Percentiles rank a stretch among this genome's conserved stretches.
Evolutionary conservation across 2,329 filamentous ascomycete species (phyloP).

Genomic region (Cercospora sp.): DNA sequence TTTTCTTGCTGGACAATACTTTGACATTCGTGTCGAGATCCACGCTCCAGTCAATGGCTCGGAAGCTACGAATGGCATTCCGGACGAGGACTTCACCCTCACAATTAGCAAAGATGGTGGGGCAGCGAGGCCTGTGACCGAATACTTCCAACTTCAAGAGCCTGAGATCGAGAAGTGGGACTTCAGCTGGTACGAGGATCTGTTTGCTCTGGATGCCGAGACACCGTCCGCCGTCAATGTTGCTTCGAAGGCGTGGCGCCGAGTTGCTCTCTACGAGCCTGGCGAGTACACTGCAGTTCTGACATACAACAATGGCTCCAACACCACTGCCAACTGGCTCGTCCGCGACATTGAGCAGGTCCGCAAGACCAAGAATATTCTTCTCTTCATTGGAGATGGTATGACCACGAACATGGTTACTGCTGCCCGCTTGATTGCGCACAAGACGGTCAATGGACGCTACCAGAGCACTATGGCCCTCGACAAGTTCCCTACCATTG

Average conservation of each 20-base stretch:
- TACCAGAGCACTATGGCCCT: constrained; percentile 71
- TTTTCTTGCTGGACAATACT: constrained; percentile 80
- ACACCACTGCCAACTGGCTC: constrained; percentile 72
- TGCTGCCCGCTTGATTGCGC: constrained; percentile 75
- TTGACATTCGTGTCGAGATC: constrained; percentile 80
- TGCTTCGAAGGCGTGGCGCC: constrained; percentile 74
- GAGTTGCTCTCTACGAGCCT: constrained; percentile 73
- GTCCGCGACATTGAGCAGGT: constrained; percentile 69
- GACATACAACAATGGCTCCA: constrained; percentile 70
- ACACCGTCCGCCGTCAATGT: constrained; percentile 75
- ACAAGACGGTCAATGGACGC: constrained; percentile 81
- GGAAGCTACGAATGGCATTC: constrained; percentile 66
- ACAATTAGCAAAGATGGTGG: constrained; percentile 67
- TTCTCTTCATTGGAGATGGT: constrained; percentile 76
- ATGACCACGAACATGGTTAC: constrained; percentile 62
- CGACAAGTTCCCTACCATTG: constrained; percentile 72
- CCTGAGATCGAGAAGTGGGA: constrained; percentile 76
- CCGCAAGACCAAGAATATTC: constrained; percentile 71
- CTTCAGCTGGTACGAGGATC: constrained; percentile 81
- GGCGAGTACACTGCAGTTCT: constrained; percentile 77
- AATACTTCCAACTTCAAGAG: constrained; percentile 70
- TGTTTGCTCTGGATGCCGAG: constrained; percentile 71
- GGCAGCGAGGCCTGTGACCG: constrained; percentile 55
- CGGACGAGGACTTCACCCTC: constrained; percentile 74
- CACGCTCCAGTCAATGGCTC: constrained; percentile 65